Percentiles rank a stretch among this genome's conserved stretches.
Conservation (phyloP, 306 rosid species). For the Castanopsis chinensis region DNA sequence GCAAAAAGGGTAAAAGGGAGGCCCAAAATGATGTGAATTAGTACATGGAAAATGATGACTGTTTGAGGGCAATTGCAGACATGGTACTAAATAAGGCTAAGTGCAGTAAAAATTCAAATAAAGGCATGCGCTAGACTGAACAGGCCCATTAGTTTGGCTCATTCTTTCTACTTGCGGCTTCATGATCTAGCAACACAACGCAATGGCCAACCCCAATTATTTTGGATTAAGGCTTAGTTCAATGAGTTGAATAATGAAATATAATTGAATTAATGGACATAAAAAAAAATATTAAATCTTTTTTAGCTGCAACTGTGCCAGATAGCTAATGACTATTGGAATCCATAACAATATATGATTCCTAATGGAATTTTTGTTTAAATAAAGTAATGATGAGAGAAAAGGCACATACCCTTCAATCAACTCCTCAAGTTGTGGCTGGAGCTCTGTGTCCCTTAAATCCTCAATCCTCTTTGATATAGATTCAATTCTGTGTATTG, state of each 20-base stretch:
- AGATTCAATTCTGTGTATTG: conserved; percentile 81
- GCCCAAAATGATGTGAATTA: not conserved
- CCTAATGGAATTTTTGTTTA: not conserved
- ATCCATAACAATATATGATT: not conserved
- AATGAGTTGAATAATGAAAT: not conserved
- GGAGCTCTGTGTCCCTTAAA: conserved; percentile 90
- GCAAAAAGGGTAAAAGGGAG: not conserved
- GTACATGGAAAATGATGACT: not conserved
- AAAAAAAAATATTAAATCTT: not conserved
- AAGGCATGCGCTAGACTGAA: not conserved
- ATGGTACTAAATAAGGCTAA: not conserved
- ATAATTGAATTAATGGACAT: not conserved
- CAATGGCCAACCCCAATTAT: not conserved
- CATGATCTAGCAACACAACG: too few relatives aligned
- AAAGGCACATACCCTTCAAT: conserved; percentile 66
- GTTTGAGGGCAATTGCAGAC: not conserved
- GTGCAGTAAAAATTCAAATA: not conserved
- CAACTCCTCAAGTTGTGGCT: conserved; percentile 95
- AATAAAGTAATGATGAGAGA: not conserved
- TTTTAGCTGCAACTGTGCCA: not conserved
- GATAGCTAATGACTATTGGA: not conserved
- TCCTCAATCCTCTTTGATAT: conserved; percentile 93
- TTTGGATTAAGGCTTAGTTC: not conserved
- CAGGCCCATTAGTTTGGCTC: too few relatives aligned
- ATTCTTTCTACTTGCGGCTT: too few relatives aligned